Evolutionary conservation across 2,329 filamentous ascomycete genomes (phyloP).

Genomic region (Calonectria leucothoes): DNA sequence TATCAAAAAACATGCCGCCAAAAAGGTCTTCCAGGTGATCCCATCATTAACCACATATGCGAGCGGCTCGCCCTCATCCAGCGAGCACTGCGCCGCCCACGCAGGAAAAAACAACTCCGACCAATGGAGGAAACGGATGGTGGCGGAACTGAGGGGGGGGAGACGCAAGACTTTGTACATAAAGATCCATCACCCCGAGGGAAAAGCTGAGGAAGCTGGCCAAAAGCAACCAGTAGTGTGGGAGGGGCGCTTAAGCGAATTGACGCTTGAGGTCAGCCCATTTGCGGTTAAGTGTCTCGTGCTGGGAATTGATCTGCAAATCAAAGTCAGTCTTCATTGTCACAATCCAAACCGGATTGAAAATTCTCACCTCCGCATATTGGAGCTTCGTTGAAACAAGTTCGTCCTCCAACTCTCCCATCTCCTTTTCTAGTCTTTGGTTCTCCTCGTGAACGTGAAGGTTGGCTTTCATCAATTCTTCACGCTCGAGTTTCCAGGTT

Average conservation of each 20-base stretch:
- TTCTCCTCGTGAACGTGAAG: conserved; percentile 96
- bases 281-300: conserved; percentile 80
- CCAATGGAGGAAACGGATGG: conserved; percentile 11
- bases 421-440: conserved; percentile 84
- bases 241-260: conserved; percentile 54
- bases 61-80: conserved; percentile 26
- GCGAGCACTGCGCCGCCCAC: conserved; percentile 18
- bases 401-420: conserved; percentile 91
- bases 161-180: conserved; percentile 38
- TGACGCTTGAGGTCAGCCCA: conserved; percentile 79
- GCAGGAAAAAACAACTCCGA: conserved; percentile 17
- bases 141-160: conserved; percentile 19
- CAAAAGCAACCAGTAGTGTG: background rate
- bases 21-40: conserved; percentile 21
- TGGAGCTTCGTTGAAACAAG: conserved; percentile 94
- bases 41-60: conserved; percentile 37
- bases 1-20: conserved; percentile 31
- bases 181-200: conserved; percentile 25
- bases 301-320: conserved; percentile 73
- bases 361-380: conserved; percentile 85
- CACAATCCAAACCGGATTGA: background rate
- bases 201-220: background rate
- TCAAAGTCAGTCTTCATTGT: conserved; percentile 25
- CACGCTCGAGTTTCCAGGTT: conserved; percentile 85
- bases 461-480: conserved; percentile 91